Evolutionary conservation across 345 rosid genomes (phyloP), one percentile per base, ranked within the genome.

Genomic region (Pistacia integerrima): DNA sequence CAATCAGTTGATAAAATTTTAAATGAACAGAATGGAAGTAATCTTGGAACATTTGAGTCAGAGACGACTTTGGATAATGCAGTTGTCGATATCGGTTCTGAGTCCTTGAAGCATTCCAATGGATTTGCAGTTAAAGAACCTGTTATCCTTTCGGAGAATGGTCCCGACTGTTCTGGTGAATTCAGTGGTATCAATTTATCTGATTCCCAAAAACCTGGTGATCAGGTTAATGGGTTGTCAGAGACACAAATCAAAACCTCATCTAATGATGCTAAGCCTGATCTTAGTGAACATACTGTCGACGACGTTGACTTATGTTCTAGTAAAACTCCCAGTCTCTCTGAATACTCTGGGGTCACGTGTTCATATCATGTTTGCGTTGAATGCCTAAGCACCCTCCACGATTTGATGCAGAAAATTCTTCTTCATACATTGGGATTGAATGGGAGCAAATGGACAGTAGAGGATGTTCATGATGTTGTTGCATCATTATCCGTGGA

Each of bases 361-460:
- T 96, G 98, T 80, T 64, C 81, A 18, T 96, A 93, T 78, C 86
- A 48, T 52, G 91, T 94, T 83, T 96, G 99, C 81, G 74, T 86
- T 55, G 78, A 76, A 63, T 96, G 99, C 79, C 75, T 90, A 61
- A 10, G 65, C 79, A 68, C 77, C 79, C 86, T 93, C 59, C 89
- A 82, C 63, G 77, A 64, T 67, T 73, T 83, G 76, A 86, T 92
- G 84, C 87, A 76, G 78, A 86, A 84, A 74, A 70, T 88, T 67
- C 85, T 96, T 63, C 64, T 77, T 56, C 84, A 70, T 30, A 73
- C 86, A 73, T 67, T 82, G 89, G 87, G 83, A 74, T 76, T 77
- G 30, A 82, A 82, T 76, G 74, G 69, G 57, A 80, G 78, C 68
- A 5, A 38, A 71, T 85, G 85, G 80, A 84, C 84, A 3, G 82